These are phyloP conservation scores for Chlamydomonas urium DNA, from an alignment of 139 green algal genomes.

Conservation along the genomic window DNA sequence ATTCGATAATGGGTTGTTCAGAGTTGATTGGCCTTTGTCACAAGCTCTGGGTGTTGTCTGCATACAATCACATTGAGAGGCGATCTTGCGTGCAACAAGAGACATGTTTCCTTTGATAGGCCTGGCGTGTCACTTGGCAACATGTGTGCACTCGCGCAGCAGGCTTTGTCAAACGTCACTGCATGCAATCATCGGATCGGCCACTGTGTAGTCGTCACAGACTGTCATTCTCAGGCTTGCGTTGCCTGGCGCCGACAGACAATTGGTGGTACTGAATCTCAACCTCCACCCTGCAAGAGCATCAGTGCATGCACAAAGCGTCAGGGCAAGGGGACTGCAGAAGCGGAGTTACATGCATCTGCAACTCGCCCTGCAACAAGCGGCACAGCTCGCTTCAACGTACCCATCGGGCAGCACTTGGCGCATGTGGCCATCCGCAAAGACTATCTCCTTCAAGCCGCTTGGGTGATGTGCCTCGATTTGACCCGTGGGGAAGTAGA, in stretches of 20 bases:
- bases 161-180: too few relatives aligned
- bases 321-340: not conserved
- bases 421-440: not conserved
- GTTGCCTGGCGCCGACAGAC: not conserved
- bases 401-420: not conserved
- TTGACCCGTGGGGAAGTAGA: constrained; percentile 73
- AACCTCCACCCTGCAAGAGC: too few relatives aligned
- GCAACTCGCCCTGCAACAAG: not conserved
- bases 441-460: constrained; percentile 49
- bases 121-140: too few relatives aligned
- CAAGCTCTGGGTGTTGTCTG: too few relatives aligned
- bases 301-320: too few relatives aligned
- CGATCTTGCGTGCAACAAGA: too few relatives aligned
- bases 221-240: too few relatives aligned
- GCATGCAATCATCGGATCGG: too few relatives aligned
- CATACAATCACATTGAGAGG: too few relatives aligned
- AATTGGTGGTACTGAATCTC: not conserved
- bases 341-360: not conserved
- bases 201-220: too few relatives aligned
- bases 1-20: not conserved
- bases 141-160: too few relatives aligned
- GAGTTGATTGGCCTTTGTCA: not conserved
- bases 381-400: not conserved
- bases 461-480: constrained; percentile 66
- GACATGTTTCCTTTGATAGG: too few relatives aligned